These are phyloP conservation scores for Capsicum pubescens DNA, from an alignment of 257 asterid species.

Conservation along the genomic window DNA sequence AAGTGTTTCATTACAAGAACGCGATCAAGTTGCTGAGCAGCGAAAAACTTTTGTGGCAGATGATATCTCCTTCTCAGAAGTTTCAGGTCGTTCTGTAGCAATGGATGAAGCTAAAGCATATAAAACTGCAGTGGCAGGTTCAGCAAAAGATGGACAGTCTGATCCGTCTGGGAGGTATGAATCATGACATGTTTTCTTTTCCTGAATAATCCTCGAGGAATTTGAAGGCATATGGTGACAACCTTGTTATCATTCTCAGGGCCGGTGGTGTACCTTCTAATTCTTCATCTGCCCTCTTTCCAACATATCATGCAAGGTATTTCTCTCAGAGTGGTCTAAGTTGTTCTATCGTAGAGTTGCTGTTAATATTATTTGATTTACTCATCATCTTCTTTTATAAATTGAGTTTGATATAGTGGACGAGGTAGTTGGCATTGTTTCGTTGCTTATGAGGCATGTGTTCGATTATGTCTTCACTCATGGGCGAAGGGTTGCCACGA, in stretches of 20 bases:
- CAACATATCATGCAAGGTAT: conserved; percentile 93
- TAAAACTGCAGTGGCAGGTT: conserved; percentile 34
- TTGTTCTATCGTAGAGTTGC: neutral
- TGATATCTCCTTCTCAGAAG: conserved; percentile 36
- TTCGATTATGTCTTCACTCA: conserved; percentile 87
- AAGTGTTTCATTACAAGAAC: conserved; percentile 37
- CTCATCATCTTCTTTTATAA: conserved; percentile 30
- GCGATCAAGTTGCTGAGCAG: conserved; percentile 50
- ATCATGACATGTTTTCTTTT: conserved; percentile 25
- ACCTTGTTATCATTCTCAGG: conserved; percentile 48
- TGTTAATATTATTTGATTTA: neutral
- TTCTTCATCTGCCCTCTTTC: conserved; percentile 62
- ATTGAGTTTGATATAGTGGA: conserved; percentile 61
- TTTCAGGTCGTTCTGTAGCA: conserved; percentile 46
- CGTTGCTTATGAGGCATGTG: conserved; percentile 91
- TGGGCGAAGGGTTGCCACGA: conserved; percentile 79
- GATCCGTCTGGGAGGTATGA: conserved; percentile 60
- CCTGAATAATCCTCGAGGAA: conserved; percentile 10
- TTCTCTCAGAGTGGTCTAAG: conserved; percentile 17
- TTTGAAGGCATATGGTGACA: conserved; percentile 2
- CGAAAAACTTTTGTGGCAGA: conserved; percentile 38
- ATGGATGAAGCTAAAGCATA: conserved; percentile 39
- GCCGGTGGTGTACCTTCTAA: conserved; percentile 58
- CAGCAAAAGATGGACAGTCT: conserved; percentile 42
- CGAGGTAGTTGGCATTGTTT: conserved; percentile 80